These are phyloP conservation scores for Apiotrichum domesticum DNA, from an alignment of 1,284 basidiomycete species.

Conservation along the genomic window DNA sequence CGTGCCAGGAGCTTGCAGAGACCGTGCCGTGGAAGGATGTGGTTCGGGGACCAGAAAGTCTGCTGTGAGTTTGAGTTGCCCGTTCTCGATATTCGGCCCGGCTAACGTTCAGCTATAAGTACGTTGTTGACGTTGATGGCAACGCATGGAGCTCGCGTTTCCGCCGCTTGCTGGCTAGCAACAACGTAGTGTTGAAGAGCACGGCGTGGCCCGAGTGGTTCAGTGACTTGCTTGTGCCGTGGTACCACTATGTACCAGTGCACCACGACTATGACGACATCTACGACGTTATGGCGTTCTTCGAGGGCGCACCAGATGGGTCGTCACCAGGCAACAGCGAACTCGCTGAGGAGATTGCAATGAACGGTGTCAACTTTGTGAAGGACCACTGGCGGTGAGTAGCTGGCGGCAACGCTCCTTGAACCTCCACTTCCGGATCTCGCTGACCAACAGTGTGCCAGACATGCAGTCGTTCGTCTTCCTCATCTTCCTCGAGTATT, in stretches of 20 bases:
- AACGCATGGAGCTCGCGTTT: slow-evolving; percentile 48
- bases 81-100: no score
- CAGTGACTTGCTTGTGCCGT: slow-evolving; percentile 35
- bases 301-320: slow-evolving; percentile 47
- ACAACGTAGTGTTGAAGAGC: slow-evolving; percentile 41
- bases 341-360: slow-evolving; percentile 46
- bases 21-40: slow-evolving; percentile 38
- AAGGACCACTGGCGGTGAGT: slow-evolving; percentile 39
- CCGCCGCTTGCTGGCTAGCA: slow-evolving; percentile 35
- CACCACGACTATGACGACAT: slow-evolving; percentile 44
- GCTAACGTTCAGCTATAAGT: slow-evolving; percentile 39
- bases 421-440: neutral
- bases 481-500: slow-evolving; percentile 37
- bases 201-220: slow-evolving; percentile 38
- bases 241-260: slow-evolving; percentile 46
- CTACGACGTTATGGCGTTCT: slow-evolving; percentile 49
- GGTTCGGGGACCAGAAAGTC: slow-evolving; percentile 25
- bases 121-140: slow-evolving; percentile 49
- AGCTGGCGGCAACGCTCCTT: neutral
- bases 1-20: slow-evolving; percentile 38
- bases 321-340: slow-evolving; percentile 37
- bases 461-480: slow-evolving; percentile 49
- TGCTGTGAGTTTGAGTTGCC: slow-evolving; percentile 14
- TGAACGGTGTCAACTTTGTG: slow-evolving; percentile 41
- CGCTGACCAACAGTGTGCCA: slow-evolving; percentile 14